phyloP scores from a whole-genome alignment of 768 basidiomycete species.

The Sistotremastrum suecicum region DNA sequence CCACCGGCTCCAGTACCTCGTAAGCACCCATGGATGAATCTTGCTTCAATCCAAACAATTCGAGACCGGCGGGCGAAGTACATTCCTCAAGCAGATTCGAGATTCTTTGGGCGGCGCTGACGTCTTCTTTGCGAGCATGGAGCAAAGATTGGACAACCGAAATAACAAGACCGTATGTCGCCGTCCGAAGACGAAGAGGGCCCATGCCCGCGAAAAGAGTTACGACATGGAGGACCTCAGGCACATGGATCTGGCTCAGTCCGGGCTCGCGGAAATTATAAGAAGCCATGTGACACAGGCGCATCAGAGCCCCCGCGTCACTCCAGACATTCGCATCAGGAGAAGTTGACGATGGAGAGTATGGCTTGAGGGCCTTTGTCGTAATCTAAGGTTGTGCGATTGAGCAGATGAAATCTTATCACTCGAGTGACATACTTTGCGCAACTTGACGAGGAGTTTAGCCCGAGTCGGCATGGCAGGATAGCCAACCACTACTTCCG shows the following conservation, averaged over 20 bases:
- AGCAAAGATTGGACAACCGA: constrained; percentile 73
- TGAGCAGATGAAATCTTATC: too few species aligned
- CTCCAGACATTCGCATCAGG: constrained; percentile 33
- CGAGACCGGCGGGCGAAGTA: constrained; percentile 39
- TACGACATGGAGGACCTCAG: constrained; percentile 71
- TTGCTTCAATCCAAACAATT: constrained; percentile 59
- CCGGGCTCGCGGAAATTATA: constrained; percentile 49
- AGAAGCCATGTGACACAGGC: constrained; percentile 59
- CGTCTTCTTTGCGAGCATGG: constrained; percentile 42
- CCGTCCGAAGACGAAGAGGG: constrained; percentile 57
- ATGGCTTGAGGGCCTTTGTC: too few species aligned
- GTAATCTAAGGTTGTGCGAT: too few species aligned
- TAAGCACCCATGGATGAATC: constrained; percentile 59
- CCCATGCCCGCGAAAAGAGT: constrained; percentile 69
- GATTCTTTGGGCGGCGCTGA: constrained; percentile 39
- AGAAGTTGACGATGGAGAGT: too few species aligned
- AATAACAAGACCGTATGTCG: constrained; percentile 68
- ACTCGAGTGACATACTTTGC: constrained; percentile 38
- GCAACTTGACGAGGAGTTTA: constrained; percentile 60
- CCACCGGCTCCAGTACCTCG: constrained; percentile 35
- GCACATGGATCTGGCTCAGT: constrained; percentile 65
- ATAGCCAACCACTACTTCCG: constrained; percentile 57
- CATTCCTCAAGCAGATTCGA: constrained; percentile 48
- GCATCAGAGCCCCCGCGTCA: constrained; percentile 68
- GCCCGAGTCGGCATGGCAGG: constrained; percentile 70